phyloP scores from a whole-genome alignment of 257 asterid species.

The Solanum paucissectum region DNA sequence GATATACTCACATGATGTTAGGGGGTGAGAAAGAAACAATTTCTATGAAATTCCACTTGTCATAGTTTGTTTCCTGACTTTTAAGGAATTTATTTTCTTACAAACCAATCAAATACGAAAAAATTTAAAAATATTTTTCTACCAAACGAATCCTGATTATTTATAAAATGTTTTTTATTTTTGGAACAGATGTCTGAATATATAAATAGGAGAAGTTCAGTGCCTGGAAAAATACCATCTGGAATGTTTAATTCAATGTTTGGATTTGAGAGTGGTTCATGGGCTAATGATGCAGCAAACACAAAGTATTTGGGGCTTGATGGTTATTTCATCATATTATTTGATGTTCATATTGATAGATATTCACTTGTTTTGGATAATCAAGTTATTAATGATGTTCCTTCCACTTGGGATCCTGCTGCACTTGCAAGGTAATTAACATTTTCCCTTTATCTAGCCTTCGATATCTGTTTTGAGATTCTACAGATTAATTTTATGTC shows the following conservation, averaged over 20 bases:
- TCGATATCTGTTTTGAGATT: not conserved
- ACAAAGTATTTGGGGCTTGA: conserved; percentile 58
- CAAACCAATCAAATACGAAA: not conserved
- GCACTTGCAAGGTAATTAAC: conserved; percentile 71
- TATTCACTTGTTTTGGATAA: conserved; percentile 59
- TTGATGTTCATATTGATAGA: conserved; percentile 50
- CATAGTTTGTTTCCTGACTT: not conserved
- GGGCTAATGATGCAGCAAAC: conserved; percentile 64
- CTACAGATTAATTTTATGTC: not conserved
- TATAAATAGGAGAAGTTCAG: conserved; percentile 54
- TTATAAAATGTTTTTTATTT: not conserved
- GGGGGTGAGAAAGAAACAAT: not conserved
- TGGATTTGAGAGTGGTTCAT: conserved; percentile 73
- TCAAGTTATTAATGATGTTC: conserved; percentile 60
- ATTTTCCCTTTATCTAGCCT: not conserved
- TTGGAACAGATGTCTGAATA: conserved; percentile 71
- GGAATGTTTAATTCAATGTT: conserved; percentile 86
- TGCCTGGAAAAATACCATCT: conserved; percentile 78
- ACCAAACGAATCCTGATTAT: not conserved
- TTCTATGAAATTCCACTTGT: not conserved
- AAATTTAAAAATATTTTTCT: not conserved
- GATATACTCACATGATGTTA: too few relatives aligned
- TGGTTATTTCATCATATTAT: conserved; percentile 60
- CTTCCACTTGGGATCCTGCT: conserved; percentile 85
- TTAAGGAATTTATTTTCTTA: not conserved